Evolutionary conservation across 2,329 filamentous ascomycete genomes (phyloP), one percentile per base, ranked within the genome.

Genomic region (Pseudogymnoascus sp.): DNA sequence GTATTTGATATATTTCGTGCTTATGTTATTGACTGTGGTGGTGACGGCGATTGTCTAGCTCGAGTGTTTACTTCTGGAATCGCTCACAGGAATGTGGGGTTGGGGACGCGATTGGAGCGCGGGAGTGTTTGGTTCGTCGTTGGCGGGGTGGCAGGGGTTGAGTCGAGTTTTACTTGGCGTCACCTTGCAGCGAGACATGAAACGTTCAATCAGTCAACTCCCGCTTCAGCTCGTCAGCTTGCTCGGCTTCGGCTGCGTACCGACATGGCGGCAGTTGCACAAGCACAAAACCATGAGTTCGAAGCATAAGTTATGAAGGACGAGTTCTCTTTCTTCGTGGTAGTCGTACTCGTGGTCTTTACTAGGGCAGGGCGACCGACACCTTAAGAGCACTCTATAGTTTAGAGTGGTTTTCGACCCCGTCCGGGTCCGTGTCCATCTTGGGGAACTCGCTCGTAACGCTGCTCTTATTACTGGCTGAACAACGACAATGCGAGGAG

Each of bases 71-170:
- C n/a, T 8, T 10, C 3, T 10, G 12, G 23, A 18, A 23, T 18
- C 15, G 26, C 10, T 48, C 21, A 10, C 26, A 12, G 26, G 5
- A 52, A 52, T 30, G 45, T 52, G 45, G 41, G 41, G 41, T 48
- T 48, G 41, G 10, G 10, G 21, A 48, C 41, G 41, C 41, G 41
- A 52, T 52, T 52, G 41, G 41, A 30, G 41, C 41, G 23, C n/a
- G 41, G n/a, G 26, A 28, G n/a, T 48, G 39, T 48, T 48, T 48
- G 8, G 13, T 10, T 30, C 9, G 41, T 18, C 41, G 41, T 52
- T 52, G 41, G 41, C 41, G 41, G 41, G 23, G 41, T n/a, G 41
- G 41, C 23, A 52, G 41, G 41, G 41, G 23, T 52, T 52, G n/a
- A 12, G 39, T 45, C 26, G 39, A 45, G 39, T 21, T 23, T 23